Conservation (phyloP, 2,329 filamentous ascomycete genomes). For the Sphaerulina musiva region DNA sequence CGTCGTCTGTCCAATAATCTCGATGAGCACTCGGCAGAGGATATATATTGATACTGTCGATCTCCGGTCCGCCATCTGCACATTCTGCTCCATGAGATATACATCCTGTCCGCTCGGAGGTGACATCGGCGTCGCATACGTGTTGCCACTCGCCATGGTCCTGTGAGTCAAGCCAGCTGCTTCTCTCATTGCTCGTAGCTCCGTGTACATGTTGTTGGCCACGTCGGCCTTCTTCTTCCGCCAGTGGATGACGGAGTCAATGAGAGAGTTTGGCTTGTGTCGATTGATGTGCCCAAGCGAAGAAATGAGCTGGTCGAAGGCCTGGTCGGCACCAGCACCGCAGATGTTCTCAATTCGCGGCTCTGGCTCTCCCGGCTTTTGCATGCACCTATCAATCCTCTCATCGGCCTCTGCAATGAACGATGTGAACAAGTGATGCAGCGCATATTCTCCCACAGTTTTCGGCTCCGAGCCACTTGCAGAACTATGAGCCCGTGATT, state of each 20-base stretch:
- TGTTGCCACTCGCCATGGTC: conserved; percentile 15
- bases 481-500: conserved; percentile 42
- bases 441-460: conserved; percentile 94
- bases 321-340: conserved; percentile 77
- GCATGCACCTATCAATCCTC: conserved; percentile 84
- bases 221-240: conserved; percentile 91
- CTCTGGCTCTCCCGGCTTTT: conserved; percentile 70
- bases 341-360: conserved; percentile 83
- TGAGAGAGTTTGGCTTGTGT: conserved; percentile 87
- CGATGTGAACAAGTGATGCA: conserved; percentile 93
- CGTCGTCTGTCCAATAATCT: conserved; percentile 87
- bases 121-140: conserved; percentile 16
- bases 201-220: conserved; percentile 44
- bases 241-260: conserved; percentile 98
- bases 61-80: conserved; percentile 57
- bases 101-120: conserved; percentile 26
- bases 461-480: conserved; percentile 58
- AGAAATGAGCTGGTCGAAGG: conserved; percentile 88
- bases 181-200: conserved; percentile 27
- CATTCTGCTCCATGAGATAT: conserved; percentile 27
- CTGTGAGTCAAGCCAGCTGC: conserved; percentile 22
- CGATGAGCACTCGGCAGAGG: conserved; percentile 83
- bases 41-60: conserved; percentile 95
- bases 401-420: conserved; percentile 97
- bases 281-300: conserved; percentile 92